Evolutionary conservation across 2,329 filamentous ascomycete species (phyloP).

Genomic region (Proliferodiscus dingleyae): DNA sequence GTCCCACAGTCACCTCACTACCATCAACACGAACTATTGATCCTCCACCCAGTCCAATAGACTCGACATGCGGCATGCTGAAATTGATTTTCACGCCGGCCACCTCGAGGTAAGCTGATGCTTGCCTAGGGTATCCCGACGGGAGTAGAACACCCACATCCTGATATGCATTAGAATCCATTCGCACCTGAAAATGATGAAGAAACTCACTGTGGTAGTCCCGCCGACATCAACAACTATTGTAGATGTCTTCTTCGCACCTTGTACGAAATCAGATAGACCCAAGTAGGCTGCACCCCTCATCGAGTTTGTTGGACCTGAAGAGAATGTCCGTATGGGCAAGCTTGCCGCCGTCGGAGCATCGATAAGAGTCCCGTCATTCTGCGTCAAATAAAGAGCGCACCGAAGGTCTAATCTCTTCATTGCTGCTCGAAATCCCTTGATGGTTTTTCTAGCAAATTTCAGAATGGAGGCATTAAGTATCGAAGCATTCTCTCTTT

Average conservation of each 20-base stretch:
- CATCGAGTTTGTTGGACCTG: slow-evolving; percentile 59
- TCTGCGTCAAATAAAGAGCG: slow-evolving; percentile 50
- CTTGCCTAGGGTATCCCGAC: slow-evolving; percentile 54
- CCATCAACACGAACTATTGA: slow-evolving; percentile 34
- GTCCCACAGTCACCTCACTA: slow-evolving; percentile 40
- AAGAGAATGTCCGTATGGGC: slow-evolving; percentile 57
- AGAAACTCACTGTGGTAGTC: slow-evolving; percentile 45
- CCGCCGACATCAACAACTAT: slow-evolving; percentile 52
- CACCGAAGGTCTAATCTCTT: slow-evolving; percentile 41
- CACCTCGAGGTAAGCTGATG: slow-evolving; percentile 50
- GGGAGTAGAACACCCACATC: slow-evolving; percentile 51
- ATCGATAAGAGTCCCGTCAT: slow-evolving; percentile 55
- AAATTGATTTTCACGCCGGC: slow-evolving; percentile 55
- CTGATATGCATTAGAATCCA: not conserved
- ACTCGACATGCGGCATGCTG: slow-evolving; percentile 49
- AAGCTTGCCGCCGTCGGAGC: slow-evolving; percentile 47
- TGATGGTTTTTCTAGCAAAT: slow-evolving; percentile 52
- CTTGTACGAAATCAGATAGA: slow-evolving; percentile 8
- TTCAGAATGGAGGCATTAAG: slow-evolving; percentile 56
- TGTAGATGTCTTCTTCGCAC: slow-evolving; percentile 15
- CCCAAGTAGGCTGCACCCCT: slow-evolving; percentile 54
- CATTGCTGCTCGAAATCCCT: slow-evolving; percentile 48
- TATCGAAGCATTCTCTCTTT: slow-evolving; percentile 59
- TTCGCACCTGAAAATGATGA: no score
- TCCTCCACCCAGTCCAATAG: slow-evolving; percentile 52